phyloP scores from a whole-genome alignment of 345 rosid species.

The Ceriops tagal region DNA sequence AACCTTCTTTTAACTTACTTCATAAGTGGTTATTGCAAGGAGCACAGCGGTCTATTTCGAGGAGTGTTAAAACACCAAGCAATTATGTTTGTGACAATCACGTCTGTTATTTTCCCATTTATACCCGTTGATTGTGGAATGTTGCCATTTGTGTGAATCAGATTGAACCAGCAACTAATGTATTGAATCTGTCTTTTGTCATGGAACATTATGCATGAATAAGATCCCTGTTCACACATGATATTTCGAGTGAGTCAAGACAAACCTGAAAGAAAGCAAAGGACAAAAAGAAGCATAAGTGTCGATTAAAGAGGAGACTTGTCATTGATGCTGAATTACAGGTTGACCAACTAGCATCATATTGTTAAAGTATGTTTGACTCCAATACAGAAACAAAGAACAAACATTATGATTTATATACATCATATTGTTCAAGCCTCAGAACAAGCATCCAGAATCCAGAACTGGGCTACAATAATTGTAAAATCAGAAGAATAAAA shows the following conservation, averaged over 20 bases:
- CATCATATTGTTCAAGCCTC: too few species aligned
- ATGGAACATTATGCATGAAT: too few species aligned
- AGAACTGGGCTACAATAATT: too few species aligned
- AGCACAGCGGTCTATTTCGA: background rate
- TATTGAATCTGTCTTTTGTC: too few species aligned
- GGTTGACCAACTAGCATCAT: background rate
- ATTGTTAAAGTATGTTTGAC: background rate
- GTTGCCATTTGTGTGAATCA: background rate
- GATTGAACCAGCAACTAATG: background rate
- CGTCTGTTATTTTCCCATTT: background rate
- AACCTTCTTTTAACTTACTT: too few species aligned
- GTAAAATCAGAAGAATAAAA: too few species aligned
- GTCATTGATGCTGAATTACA: background rate
- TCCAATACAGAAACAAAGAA: too few species aligned
- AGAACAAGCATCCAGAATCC: too few species aligned
- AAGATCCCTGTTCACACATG: too few species aligned
- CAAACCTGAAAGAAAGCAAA: background rate
- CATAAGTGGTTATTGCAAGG: too few species aligned
- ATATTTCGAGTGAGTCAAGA: too few species aligned
- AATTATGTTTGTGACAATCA: background rate
- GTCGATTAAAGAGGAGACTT: slow-evolving; percentile 8
- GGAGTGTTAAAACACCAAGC: background rate
- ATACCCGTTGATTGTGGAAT: background rate
- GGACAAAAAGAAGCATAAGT: background rate
- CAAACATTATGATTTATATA: background rate